These are phyloP conservation scores for Aspergillus tamarii DNA, from an alignment of 2,329 filamentous ascomycete genomes.

Conservation along the genomic window DNA sequence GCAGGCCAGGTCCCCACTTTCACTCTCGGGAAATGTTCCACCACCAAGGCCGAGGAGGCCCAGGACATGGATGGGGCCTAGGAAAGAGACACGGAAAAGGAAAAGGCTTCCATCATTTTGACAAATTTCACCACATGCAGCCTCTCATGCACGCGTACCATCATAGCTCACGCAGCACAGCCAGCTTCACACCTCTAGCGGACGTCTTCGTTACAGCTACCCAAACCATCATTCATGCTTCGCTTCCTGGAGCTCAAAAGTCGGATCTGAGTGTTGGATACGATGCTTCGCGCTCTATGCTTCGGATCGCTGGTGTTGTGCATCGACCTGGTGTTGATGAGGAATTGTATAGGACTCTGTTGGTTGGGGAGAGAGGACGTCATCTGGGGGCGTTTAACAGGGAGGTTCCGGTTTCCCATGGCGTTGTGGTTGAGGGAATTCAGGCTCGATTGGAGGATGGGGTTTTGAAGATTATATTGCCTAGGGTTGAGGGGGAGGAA, in stretches of 20 bases:
- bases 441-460: not conserved
- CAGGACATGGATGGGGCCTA: not conserved
- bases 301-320: conserved; percentile 1
- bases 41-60: not conserved
- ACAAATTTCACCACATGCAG: not conserved
- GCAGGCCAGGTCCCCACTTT: not conserved
- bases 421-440: not conserved
- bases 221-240: not conserved
- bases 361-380: not conserved
- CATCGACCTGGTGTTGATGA: not conserved
- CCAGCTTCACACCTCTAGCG: not conserved
- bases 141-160: not conserved
- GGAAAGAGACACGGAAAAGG: not conserved
- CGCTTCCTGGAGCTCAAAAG: not conserved
- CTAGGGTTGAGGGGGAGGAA: not conserved
- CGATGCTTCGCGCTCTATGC: not conserved
- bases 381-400: not conserved
- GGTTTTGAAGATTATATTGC: not conserved
- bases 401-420: not conserved
- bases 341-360: not conserved
- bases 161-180: not conserved
- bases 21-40: not conserved
- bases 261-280: conserved; percentile 2
- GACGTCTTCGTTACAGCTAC: not conserved
- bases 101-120: not conserved